Percentiles rank a stretch among this genome's conserved stretches.
phyloP scores from a whole-genome alignment of 2,329 filamentous ascomycete genomes.

The Neospermospora avenae region DNA sequence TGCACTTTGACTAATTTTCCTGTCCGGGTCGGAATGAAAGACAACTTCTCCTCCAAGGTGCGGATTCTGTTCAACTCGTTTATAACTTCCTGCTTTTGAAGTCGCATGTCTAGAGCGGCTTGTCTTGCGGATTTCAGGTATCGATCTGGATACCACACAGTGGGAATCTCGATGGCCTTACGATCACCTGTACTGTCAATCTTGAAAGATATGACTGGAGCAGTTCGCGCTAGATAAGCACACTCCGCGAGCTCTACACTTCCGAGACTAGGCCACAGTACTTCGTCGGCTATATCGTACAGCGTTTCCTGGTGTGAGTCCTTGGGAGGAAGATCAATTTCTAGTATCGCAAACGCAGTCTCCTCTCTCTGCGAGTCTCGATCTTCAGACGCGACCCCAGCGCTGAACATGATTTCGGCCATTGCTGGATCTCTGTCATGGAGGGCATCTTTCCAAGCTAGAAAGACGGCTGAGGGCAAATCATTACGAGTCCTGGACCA shows the following conservation, averaged over 20 bases:
- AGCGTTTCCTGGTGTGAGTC: constrained; percentile 30
- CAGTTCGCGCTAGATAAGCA: constrained; percentile 36
- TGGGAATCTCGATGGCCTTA: constrained; percentile 48
- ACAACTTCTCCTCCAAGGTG: constrained; percentile 30
- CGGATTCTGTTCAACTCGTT: constrained; percentile 31
- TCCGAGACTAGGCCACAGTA: constrained; percentile 28
- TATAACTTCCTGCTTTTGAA: constrained; percentile 27
- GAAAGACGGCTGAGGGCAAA: constrained; percentile 29
- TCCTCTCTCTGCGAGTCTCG: constrained; percentile 19
- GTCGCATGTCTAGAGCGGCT: constrained; percentile 44
- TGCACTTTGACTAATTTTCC: constrained; percentile 31
- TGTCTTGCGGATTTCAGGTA: constrained; percentile 46
- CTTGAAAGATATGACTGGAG: constrained; percentile 50
- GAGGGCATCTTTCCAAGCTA: constrained; percentile 23
- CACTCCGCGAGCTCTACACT: constrained; percentile 23
- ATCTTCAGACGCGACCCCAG: constrained; percentile 18
- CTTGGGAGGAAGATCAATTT: constrained; percentile 27
- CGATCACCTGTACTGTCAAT: constrained; percentile 41
- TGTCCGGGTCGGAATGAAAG: constrained; percentile 19
- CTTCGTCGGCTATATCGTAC: constrained; percentile 35
- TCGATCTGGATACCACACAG: constrained; percentile 51
- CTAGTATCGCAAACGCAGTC: constrained; percentile 33
- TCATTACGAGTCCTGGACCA: constrained; percentile 13
- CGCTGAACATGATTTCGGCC: constrained; percentile 30
- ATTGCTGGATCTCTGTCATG: constrained; percentile 14